Evolutionary conservation across 2,329 filamentous ascomycete genomes (phyloP).

Genomic region (Knoxdaviesia proteae): DNA sequence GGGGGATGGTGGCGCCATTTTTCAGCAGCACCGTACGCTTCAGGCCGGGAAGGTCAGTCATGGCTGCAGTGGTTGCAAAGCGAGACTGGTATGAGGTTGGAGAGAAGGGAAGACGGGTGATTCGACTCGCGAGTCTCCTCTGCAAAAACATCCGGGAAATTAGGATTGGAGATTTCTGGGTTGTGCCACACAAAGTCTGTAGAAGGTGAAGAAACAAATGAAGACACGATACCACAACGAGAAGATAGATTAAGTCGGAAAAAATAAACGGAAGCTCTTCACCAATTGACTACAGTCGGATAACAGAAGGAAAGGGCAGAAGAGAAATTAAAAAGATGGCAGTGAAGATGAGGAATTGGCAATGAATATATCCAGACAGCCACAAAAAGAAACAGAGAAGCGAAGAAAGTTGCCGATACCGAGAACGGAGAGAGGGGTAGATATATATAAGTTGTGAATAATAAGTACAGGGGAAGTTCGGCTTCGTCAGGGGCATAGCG

Average conservation of each 20-base stretch:
- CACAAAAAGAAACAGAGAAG: not conserved
- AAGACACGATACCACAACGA: too few relatives aligned
- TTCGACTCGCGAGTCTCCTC: not conserved
- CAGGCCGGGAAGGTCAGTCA: not conserved
- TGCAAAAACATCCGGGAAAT: not conserved
- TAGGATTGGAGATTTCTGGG: not conserved
- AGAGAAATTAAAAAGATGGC: too few relatives aligned
- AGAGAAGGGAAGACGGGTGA: not conserved
- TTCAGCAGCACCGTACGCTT: conserved; percentile 18
- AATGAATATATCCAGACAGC: not conserved
- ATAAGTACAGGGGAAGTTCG: too few relatives aligned
- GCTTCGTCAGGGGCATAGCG: too few relatives aligned
- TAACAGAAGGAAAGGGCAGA: too few relatives aligned
- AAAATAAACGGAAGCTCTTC: too few relatives aligned
- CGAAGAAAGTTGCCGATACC: not conserved
- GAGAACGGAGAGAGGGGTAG: not conserved
- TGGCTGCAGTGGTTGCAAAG: not conserved
- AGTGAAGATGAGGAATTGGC: not conserved
- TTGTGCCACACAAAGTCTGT: not conserved
- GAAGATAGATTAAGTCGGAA: too few relatives aligned
- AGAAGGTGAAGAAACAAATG: too few relatives aligned
- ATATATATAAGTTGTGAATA: not conserved
- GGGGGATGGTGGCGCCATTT: conserved; percentile 47
- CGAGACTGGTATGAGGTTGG: not conserved
- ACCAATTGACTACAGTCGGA: too few relatives aligned